These are phyloP conservation scores for Bretschneidera sinensis DNA, from an alignment of 345 rosid genomes.

Conservation along the genomic window DNA sequence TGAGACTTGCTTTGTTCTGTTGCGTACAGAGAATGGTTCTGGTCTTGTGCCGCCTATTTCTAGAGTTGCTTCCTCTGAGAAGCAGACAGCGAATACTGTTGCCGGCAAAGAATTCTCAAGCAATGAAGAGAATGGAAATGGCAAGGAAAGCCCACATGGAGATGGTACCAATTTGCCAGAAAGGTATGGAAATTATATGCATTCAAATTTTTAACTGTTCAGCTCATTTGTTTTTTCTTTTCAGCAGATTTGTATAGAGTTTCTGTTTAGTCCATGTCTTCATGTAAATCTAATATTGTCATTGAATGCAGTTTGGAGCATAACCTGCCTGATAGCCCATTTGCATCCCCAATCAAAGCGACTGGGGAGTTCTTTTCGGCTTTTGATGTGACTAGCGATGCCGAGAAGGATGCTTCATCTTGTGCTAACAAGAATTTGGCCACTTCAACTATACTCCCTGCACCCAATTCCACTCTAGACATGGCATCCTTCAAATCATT, in stretches of 20 bases:
- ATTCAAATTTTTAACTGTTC: too few relatives aligned
- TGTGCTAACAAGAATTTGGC: constrained; percentile 35
- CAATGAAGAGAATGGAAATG: constrained; percentile 30
- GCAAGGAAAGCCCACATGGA: constrained; percentile 29
- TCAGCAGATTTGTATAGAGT: too few relatives aligned
- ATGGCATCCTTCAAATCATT: constrained; percentile 57
- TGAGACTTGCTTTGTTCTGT: neutral
- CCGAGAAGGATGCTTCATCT: constrained; percentile 37
- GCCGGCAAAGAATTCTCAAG: constrained; percentile 25
- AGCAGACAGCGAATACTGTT: constrained; percentile 17
- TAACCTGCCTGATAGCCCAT: constrained; percentile 70
- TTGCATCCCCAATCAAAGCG: constrained; percentile 49
- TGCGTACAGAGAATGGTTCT: constrained; percentile 40
- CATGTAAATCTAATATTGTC: neutral
- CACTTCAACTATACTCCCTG: constrained; percentile 29
- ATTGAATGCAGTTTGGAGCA: constrained; percentile 49
- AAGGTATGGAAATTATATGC: constrained; percentile 25
- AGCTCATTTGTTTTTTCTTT: too few relatives aligned
- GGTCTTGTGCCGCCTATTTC: constrained; percentile 23
- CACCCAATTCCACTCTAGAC: constrained; percentile 37
- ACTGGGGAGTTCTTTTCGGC: constrained; percentile 29
- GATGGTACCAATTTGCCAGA: constrained; percentile 34
- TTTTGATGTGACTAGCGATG: constrained; percentile 25
- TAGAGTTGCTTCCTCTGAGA: constrained; percentile 17
- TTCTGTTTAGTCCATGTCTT: neutral